These are phyloP conservation scores for Hibiscus tridactylites DNA, from an alignment of 345 rosid genomes.

Conservation along the genomic window DNA sequence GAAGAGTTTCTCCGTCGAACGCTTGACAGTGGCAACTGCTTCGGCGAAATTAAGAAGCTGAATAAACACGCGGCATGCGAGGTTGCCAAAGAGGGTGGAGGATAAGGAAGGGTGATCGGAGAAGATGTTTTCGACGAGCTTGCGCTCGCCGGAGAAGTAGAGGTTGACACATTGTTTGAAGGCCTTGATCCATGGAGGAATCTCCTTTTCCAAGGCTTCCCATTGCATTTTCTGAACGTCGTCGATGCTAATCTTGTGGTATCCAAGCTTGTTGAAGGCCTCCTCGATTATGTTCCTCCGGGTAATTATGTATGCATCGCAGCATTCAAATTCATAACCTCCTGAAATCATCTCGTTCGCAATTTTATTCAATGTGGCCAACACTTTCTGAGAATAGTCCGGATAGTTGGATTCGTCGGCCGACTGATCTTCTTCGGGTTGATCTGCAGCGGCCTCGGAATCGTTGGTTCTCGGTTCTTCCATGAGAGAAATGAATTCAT, in stretches of 20 bases:
- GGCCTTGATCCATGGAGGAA: slow-evolving; percentile 53
- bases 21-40: slow-evolving; percentile 62
- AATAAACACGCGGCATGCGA: slow-evolving; percentile 41
- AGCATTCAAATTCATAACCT: slow-evolving; percentile 67
- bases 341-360: slow-evolving; percentile 54
- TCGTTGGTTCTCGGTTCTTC: slow-evolving; percentile 24
- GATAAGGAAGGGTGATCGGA: slow-evolving; percentile 22
- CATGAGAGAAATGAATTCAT: slow-evolving; percentile 47
- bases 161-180: slow-evolving; percentile 44
- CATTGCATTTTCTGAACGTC: slow-evolving; percentile 75
- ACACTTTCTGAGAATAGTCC: slow-evolving; percentile 33
- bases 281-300: slow-evolving; percentile 54
- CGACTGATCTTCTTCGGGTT: slow-evolving; percentile 8
- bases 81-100: slow-evolving; percentile 36
- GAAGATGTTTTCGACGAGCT: slow-evolving; percentile 44
- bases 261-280: slow-evolving; percentile 42
- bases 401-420: slow-evolving; percentile 19
- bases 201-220: slow-evolving; percentile 70
- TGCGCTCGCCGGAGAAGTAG: slow-evolving; percentile 49
- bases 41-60: slow-evolving; percentile 69
- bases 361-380: slow-evolving; percentile 40
- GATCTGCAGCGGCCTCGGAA: background rate
- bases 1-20: slow-evolving; percentile 69
- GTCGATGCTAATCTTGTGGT: slow-evolving; percentile 68
- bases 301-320: slow-evolving; percentile 44